phyloP scores from a whole-genome alignment of 2,329 filamentous ascomycete genomes.

The Orbilia javanica region DNA sequence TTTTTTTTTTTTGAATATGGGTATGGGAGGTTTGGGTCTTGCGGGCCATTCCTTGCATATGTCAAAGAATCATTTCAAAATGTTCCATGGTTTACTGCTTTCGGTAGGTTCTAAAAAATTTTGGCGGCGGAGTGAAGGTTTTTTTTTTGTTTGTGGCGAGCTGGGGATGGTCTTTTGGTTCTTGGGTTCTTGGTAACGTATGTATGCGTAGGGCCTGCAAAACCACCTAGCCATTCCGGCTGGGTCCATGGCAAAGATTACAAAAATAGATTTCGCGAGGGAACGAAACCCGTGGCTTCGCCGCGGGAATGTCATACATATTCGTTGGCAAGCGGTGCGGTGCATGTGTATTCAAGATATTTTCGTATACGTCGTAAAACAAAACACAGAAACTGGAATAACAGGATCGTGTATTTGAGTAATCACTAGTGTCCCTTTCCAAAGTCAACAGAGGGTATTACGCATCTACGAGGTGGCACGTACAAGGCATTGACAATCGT shows the following conservation, averaged over 20 bases:
- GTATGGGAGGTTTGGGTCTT: no score
- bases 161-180: background rate
- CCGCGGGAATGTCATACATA: background rate
- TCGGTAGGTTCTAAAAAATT: constrained; percentile 26
- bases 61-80: constrained; percentile 28
- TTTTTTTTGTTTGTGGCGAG: constrained; percentile 27
- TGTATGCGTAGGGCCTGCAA: background rate
- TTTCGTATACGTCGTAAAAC: background rate
- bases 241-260: background rate
- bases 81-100: constrained; percentile 16
- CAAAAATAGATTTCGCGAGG: constrained; percentile 26
- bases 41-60: constrained; percentile 8
- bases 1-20: constrained; percentile 9
- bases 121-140: constrained; percentile 7
- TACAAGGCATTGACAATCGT: constrained; percentile 5
- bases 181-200: no score
- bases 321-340: background rate
- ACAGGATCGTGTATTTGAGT: constrained; percentile 3
- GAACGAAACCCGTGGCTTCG: constrained; percentile 7
- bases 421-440: background rate
- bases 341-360: background rate
- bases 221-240: constrained; percentile 6
- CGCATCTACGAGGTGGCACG: constrained; percentile 1
- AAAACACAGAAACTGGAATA: no score
- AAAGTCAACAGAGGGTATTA: background rate